Percentiles rank a stretch among this genome's conserved stretches.
Conservation (phyloP, 2,329 filamentous ascomycete species). For the Cladophialophora yegresii region DNA sequence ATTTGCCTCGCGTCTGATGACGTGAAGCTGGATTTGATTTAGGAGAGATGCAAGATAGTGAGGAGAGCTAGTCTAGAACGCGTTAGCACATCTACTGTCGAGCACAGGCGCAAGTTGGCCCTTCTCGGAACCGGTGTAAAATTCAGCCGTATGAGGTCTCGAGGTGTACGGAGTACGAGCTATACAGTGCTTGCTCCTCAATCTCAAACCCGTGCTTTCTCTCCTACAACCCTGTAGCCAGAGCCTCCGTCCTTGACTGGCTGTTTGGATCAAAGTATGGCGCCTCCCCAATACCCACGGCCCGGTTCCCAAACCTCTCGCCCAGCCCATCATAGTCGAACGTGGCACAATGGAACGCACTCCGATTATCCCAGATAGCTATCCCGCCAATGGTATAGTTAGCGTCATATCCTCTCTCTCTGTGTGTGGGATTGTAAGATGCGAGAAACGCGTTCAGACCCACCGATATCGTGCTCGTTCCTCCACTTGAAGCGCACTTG, state of each 20-base stretch:
- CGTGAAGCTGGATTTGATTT: constrained; percentile 3
- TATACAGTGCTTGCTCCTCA: too few relatives aligned
- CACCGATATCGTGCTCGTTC: constrained; percentile 52
- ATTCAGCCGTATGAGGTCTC: not conserved
- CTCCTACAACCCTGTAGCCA: not conserved
- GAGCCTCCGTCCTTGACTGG: constrained; percentile 31
- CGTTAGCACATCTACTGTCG: not conserved
- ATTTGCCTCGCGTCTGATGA: constrained; percentile 6
- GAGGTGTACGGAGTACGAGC: too few relatives aligned
- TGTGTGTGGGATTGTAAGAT: too few relatives aligned
- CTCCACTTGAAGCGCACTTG: constrained; percentile 55
- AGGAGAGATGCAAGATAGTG: not conserved
- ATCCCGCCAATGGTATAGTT: not conserved
- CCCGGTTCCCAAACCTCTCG: constrained; percentile 39
- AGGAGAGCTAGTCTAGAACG: not conserved
- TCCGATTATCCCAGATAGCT: constrained; percentile 44
- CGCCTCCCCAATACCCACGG: constrained; percentile 41
- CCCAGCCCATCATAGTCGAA: constrained; percentile 41
- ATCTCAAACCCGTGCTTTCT: too few relatives aligned
- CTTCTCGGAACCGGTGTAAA: not conserved
- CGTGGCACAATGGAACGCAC: constrained; percentile 40
- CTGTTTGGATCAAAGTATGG: constrained; percentile 43
- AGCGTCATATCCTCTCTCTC: not conserved
- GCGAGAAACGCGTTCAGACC: constrained; percentile 22
- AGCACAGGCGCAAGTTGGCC: not conserved